Base-by-base conservation (phyloP, 352 stramenopile genomes). In the Globisporangium cederbergense region DNA sequence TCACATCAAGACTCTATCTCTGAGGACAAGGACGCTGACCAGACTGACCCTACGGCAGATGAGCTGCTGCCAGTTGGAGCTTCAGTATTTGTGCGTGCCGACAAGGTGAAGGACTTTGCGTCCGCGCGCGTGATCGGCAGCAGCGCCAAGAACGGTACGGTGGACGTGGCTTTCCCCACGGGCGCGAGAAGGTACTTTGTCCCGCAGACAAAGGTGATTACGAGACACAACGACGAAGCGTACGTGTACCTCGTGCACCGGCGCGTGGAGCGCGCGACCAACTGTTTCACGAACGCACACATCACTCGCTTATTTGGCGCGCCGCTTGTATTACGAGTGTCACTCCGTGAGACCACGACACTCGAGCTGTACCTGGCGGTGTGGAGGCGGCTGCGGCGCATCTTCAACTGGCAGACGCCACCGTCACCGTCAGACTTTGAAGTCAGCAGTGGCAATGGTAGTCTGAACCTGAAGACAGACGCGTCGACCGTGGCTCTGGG, bases 241-340 rank as follows among this genome's bases (percentile, higher is more conserved):
- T 89, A 83, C 43, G 66, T 95, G 11, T 93, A 90, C 50, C 70
- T 95, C n/a, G 87, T 95, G 18, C 87, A 95, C 63, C 87, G 87
- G 1, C 78, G 87, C n/a, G 79, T 95, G 22, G 87, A 95, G 65
- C 77, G 83, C 36, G 90, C 85, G 14, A 88, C 77, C 25, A 83
- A 89, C 62, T 86, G 74, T 47, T 96, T 96, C 62, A 89, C 85
- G 30, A 89, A 93, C 45, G 79, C 84, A 18, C 80, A 93, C 53
- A 74, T 93, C 34, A 90, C 86, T 4, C 76, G 85, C 18, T 61
- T 94, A 9, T 96, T 96, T 79, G 87, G 87, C 6, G 81, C 84
- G 0, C 87, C 87, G 28, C 61, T 96, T 6, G 73, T 92, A 0
- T 74, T 96, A 50, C 76, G 80, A 2, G 66, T 96, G n/a, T 92